Base-by-base conservation (phyloP, 1,284 basidiomycete genomes). In the Cutaneotrichosporon dermatis region DNA sequence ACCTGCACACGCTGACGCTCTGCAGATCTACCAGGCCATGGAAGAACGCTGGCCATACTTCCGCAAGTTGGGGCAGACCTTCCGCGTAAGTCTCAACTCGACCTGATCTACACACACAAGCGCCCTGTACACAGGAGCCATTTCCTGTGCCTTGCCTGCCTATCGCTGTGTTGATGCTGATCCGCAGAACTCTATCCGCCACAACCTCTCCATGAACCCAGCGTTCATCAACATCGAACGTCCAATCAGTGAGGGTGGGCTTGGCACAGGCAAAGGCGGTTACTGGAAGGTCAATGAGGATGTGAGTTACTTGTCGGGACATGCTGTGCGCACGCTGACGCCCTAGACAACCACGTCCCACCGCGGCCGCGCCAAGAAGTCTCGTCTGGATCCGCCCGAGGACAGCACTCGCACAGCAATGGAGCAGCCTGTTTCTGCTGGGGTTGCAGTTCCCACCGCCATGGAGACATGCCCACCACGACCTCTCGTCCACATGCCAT, bases 121-220 rank as follows among this genome's bases (percentile, higher is more conserved):
- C 16, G 46, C 46, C 10, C 33, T 49, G 33, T 3, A n/a, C 11
- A 10, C 25, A 25, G 25, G 25, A 25, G 2, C 25, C 11, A 25
- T 49, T 33, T 33, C 46, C 34, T 49, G 34, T 9, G 33, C 25
- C 25, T 25, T 25, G 25, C 25, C 25, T 25, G 25, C 25, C 39
- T 40, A 8, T 9, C 8, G 51, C 50, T 56, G 46, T 25, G 25
- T 25, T 25, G 25, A 25, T 25, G 3, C 25, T 25, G 52, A 25
- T 40, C 43, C 4, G 25, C 54, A 71, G 88, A 86, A 86, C 69
- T 92, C 89, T 6, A 90, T 94, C 59, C 83, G 92, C 9, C 92
- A 94, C 76, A 89, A 87, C 64, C 81, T 95, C 4, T 90, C 88
- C 4, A 77, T 93, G 41, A 88, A 91, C 72, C 84, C 86, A 60